Conservation (phyloP, 805 yeast species). For the Wickerhamomyces silvicola region DNA sequence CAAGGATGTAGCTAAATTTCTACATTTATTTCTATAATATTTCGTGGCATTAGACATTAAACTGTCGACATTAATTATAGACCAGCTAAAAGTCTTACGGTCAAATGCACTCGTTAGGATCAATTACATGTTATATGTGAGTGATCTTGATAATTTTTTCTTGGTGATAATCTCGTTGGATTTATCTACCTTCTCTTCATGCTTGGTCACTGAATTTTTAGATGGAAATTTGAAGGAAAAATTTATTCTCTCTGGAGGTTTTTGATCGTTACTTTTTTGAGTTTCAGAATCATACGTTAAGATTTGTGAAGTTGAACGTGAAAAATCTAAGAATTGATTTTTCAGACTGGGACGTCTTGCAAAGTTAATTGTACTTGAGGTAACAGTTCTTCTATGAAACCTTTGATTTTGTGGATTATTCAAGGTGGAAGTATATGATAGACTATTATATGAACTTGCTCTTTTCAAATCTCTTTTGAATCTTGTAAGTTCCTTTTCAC, state of each 20-base stretch:
- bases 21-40: too few relatives aligned
- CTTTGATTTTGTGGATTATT: slow-evolving; percentile 4
- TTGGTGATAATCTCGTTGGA: neutral
- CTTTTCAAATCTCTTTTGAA: slow-evolving; percentile 41
- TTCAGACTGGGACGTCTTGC: slow-evolving; percentile 16
- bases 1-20: neutral
- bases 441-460: slow-evolving; percentile 28
- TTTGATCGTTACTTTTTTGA: slow-evolving; percentile 2
- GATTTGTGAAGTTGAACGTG: slow-evolving; percentile 4
- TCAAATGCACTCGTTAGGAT: neutral
- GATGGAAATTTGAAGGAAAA: slow-evolving; percentile 10
- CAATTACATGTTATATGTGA: neutral
- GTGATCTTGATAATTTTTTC: neutral
- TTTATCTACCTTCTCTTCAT: neutral
- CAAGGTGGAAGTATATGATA: slow-evolving; percentile 17
- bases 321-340: slow-evolving; percentile 12
- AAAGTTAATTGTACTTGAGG: slow-evolving; percentile 16
- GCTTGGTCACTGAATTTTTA: neutral
- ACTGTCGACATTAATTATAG: neutral
- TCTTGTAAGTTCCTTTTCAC: slow-evolving; percentile 48
- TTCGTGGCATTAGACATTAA: slow-evolving; percentile 1
- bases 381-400: slow-evolving; percentile 18
- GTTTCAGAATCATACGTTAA: slow-evolving; percentile 7
- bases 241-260: slow-evolving; percentile 20
- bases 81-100: neutral